A percentile compares a stretch with the other conserved stretches of the same genome.
phyloP scores from a whole-genome alignment of 768 basidiomycete genomes.

The Clitopilus passeckerianus region DNA sequence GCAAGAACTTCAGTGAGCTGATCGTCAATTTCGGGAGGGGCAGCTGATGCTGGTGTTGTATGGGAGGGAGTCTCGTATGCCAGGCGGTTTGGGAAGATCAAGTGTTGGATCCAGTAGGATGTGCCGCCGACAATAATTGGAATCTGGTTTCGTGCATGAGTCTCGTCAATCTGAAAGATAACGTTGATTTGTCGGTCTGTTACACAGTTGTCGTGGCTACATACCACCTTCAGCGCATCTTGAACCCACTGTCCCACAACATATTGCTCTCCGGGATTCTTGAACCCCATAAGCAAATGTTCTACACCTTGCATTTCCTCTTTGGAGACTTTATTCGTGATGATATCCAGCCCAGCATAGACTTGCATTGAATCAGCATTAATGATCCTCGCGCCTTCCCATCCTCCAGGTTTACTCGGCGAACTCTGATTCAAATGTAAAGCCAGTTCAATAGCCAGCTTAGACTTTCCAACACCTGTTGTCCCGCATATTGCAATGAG shows the following conservation, averaged over 20 bases:
- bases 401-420: slow-evolving; percentile 26
- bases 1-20: slow-evolving; percentile 36
- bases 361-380: slow-evolving; percentile 99
- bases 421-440: slow-evolving; percentile 38
- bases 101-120: slow-evolving; percentile 95
- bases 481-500: slow-evolving; percentile 88
- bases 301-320: slow-evolving; percentile 76
- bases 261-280: slow-evolving; percentile 83
- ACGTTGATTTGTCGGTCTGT: slow-evolving; percentile 4
- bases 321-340: slow-evolving; percentile 88
- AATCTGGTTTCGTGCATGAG: slow-evolving; percentile 54
- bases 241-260: slow-evolving; percentile 83
- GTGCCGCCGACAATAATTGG: slow-evolving; percentile 96
- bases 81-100: slow-evolving; percentile 82
- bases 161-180: slow-evolving; percentile 62
- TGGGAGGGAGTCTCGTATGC: slow-evolving; percentile 19
- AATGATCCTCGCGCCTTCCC: slow-evolving; percentile 71
- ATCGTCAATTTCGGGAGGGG: slow-evolving; percentile 2
- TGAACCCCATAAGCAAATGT: slow-evolving; percentile 88
- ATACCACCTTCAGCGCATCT: slow-evolving; percentile 74
- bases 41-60: background rate
- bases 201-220: slow-evolving; percentile 18
- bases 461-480: slow-evolving; percentile 95
- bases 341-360: slow-evolving; percentile 84
- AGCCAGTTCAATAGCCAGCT: slow-evolving; percentile 85